Evolutionary conservation across 257 asterid genomes (phyloP).

Genomic region (Euphrasia confusa): DNA sequence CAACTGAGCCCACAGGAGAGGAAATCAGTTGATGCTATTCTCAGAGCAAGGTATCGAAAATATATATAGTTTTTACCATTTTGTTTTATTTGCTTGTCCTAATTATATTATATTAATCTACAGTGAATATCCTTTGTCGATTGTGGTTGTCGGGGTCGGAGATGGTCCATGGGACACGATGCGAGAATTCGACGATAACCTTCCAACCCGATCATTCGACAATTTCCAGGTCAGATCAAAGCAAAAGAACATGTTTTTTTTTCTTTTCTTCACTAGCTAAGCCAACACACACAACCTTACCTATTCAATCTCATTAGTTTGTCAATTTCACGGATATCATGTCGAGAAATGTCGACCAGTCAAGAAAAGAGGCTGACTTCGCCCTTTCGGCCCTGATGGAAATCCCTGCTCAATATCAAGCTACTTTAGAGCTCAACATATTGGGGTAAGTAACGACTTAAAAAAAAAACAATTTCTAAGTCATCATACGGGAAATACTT

Average conservation of each 20-base stretch:
- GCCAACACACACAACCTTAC: neutral
- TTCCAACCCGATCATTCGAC: neutral
- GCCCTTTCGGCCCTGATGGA: slow-evolving; percentile 48
- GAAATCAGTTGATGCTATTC: slow-evolving; percentile 78
- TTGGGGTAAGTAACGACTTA: slow-evolving; percentile 39
- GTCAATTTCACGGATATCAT: slow-evolving; percentile 51
- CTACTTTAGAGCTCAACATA: slow-evolving; percentile 44
- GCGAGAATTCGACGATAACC: neutral
- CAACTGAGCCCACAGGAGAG: slow-evolving; percentile 83
- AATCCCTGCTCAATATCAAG: slow-evolving; percentile 50
- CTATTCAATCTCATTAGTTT: slow-evolving; percentile 25
- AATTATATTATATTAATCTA: too few relatives aligned
- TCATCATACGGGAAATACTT: neutral
- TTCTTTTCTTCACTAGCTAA: too few relatives aligned
- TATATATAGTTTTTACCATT: too few relatives aligned
- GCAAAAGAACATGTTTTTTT: too few relatives aligned
- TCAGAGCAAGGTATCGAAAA: slow-evolving; percentile 54
- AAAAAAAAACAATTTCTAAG: neutral
- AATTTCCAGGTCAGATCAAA: neutral
- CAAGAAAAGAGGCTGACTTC: slow-evolving; percentile 43
- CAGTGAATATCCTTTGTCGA: neutral
- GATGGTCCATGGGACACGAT: neutral
- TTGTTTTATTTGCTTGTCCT: too few relatives aligned
- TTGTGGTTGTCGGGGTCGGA: neutral
- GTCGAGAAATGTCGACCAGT: slow-evolving; percentile 31